A percentile compares a stretch with the other conserved stretches of the same genome.
Conservation (phyloP, 768 basidiomycete genomes). For the Tylopilus sp. region DNA sequence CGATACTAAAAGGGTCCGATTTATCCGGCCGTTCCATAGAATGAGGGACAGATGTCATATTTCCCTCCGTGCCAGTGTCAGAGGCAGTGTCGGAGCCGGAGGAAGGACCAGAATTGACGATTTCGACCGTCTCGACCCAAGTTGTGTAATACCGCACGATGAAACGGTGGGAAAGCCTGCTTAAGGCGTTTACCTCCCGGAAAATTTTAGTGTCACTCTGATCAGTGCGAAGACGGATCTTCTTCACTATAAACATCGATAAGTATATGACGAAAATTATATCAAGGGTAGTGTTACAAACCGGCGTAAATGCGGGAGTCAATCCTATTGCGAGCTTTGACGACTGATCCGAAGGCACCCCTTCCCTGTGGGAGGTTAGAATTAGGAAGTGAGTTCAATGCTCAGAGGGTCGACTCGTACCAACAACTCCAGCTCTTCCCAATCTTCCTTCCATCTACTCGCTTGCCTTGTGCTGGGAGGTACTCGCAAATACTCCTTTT, state of each 20-base stretch:
- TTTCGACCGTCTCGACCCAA: constrained; percentile 76
- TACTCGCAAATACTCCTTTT: constrained; percentile 57
- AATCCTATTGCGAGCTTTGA: constrained; percentile 88
- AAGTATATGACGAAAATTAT: not conserved
- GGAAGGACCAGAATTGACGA: constrained; percentile 43
- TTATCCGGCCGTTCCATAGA: constrained; percentile 40
- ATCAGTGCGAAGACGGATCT: constrained; percentile 72
- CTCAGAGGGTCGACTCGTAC: constrained; percentile 33
- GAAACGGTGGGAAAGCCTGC: constrained; percentile 80
- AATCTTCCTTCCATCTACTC: constrained; percentile 90
- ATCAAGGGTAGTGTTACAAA: constrained; percentile 25
- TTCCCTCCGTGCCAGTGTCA: constrained; percentile 41
- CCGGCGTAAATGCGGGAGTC: constrained; percentile 84
- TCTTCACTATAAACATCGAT: constrained; percentile 60
- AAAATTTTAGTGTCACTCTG: constrained; percentile 87
- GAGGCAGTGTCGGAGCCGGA: constrained; percentile 43
- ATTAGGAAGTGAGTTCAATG: not conserved
- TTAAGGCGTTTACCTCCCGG: constrained; percentile 88
- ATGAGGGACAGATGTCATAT: constrained; percentile 54
- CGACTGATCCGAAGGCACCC: constrained; percentile 91
- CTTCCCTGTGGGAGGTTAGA: constrained; percentile 53
- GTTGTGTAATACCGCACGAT: constrained; percentile 92
- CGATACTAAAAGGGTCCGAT: constrained; percentile 61
- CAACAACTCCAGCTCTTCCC: constrained; percentile 87
- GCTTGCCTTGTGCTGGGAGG: constrained; percentile 42